phyloP scores from a whole-genome alignment of 73 alveolate species.

The Stentor coeruleus region DNA sequence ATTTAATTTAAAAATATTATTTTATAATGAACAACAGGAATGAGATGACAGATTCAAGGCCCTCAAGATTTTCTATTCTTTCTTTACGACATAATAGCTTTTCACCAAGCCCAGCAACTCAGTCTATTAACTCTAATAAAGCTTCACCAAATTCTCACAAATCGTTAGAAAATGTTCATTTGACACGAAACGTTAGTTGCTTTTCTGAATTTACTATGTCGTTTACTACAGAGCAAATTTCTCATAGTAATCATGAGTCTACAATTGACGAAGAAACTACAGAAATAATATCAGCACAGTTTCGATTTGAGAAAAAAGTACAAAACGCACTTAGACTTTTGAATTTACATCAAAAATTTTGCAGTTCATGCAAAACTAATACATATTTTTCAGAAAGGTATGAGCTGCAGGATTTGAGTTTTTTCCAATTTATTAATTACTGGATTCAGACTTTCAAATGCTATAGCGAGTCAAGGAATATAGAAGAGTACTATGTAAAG shows the following conservation, averaged over 20 bases:
- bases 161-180: neutral
- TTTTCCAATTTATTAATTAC: neutral
- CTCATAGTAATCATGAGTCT: neutral
- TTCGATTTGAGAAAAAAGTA: neutral
- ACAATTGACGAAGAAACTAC: neutral
- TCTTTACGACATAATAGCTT: no score
- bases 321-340: neutral
- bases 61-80: no score
- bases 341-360: neutral
- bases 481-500: neutral
- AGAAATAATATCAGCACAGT: neutral
- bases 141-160: no score
- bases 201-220: neutral
- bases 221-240: neutral
- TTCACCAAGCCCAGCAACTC: no score
- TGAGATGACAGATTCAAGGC: no score
- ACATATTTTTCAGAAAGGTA: neutral
- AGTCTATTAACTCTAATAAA: no score
- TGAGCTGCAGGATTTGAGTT: neutral
- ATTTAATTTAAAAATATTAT: no score
- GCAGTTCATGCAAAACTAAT: neutral
- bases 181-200: neutral
- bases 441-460: neutral
- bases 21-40: no score
- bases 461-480: neutral